Conservation (phyloP, 2,329 filamentous ascomycete species). For the Alternaria longipes region DNA sequence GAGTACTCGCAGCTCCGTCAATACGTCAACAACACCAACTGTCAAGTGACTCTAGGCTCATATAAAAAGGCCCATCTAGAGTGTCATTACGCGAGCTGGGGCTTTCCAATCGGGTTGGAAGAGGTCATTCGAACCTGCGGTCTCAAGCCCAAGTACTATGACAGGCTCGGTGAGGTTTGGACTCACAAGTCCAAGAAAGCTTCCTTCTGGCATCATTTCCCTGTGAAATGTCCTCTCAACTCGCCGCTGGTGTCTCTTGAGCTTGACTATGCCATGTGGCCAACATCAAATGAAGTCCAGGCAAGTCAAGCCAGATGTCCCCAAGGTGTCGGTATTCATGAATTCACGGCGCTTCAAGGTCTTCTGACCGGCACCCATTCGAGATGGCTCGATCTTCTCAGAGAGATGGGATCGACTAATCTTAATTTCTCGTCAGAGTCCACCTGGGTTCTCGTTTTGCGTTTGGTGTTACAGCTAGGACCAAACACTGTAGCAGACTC, state of each 20-base stretch:
- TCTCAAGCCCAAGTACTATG: constrained; percentile 60
- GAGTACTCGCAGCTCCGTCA: constrained; percentile 46
- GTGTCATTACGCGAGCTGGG: constrained; percentile 59
- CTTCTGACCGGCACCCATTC: constrained; percentile 58
- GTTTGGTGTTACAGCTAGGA: constrained; percentile 66
- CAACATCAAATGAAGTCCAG: constrained; percentile 64
- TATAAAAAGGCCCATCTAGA: constrained; percentile 57
- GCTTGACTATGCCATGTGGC: constrained; percentile 38
- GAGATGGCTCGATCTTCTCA: constrained; percentile 60
- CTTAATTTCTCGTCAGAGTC: constrained; percentile 68
- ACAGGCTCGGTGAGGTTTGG: constrained; percentile 54
- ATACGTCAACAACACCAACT: constrained; percentile 24
- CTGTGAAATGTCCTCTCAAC: constrained; percentile 48
- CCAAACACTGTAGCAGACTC: constrained; percentile 48
- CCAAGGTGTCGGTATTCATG: constrained; percentile 57
- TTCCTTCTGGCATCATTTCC: constrained; percentile 59
- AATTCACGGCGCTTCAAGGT: constrained; percentile 63
- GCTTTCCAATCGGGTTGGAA: constrained; percentile 54
- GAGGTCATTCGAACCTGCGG: constrained; percentile 60
- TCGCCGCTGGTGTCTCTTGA: constrained; percentile 42
- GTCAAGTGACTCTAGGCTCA: constrained; percentile 55
- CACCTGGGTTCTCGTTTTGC: constrained; percentile 60
- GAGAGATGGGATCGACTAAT: constrained; percentile 62
- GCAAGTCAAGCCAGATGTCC: constrained; percentile 63
- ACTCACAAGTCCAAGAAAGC: constrained; percentile 41